These are phyloP conservation scores for Hypoxylon subgilvum DNA, from an alignment of 495 filamentous ascomycete genomes.

Conservation along the genomic window DNA sequence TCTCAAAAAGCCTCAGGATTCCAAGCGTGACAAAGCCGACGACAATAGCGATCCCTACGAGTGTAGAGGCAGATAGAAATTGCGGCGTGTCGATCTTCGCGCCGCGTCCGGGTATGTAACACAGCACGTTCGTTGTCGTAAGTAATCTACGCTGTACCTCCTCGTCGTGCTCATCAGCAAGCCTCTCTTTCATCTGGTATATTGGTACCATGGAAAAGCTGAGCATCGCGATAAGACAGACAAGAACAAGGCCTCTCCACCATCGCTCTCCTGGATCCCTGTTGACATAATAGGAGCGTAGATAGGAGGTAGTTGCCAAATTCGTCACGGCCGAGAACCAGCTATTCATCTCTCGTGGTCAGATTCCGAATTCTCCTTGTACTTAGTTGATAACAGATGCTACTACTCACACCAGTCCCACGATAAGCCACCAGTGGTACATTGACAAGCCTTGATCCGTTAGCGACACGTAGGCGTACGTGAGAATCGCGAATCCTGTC, in stretches of 20 bases:
- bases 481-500: conserved; percentile 28
- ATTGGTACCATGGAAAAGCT: conserved; percentile 36
- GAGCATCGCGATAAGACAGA: conserved; percentile 24
- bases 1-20: conserved; percentile 26
- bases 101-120: conserved; percentile 27
- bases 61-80: conserved; percentile 19
- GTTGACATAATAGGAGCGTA: conserved; percentile 26
- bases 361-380: conserved; percentile 4
- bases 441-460: conserved; percentile 28
- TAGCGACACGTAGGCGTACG: conserved; percentile 23
- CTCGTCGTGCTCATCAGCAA: conserved; percentile 31
- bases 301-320: conserved; percentile 29
- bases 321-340: conserved; percentile 37
- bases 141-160: conserved; percentile 22
- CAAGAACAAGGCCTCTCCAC: conserved; percentile 24
- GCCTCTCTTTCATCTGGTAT: conserved; percentile 29
- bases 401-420: conserved; percentile 32
- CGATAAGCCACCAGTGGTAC: conserved; percentile 39
- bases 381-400: neutral
- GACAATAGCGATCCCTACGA: conserved; percentile 24
- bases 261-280: conserved; percentile 29
- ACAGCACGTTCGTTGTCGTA: conserved; percentile 28
- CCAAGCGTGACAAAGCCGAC: conserved; percentile 15
- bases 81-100: conserved; percentile 22
- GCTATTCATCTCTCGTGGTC: conserved; percentile 4